phyloP scores from a whole-genome alignment of 768 basidiomycete species.

The Kwoniella bestiolae region DNA sequence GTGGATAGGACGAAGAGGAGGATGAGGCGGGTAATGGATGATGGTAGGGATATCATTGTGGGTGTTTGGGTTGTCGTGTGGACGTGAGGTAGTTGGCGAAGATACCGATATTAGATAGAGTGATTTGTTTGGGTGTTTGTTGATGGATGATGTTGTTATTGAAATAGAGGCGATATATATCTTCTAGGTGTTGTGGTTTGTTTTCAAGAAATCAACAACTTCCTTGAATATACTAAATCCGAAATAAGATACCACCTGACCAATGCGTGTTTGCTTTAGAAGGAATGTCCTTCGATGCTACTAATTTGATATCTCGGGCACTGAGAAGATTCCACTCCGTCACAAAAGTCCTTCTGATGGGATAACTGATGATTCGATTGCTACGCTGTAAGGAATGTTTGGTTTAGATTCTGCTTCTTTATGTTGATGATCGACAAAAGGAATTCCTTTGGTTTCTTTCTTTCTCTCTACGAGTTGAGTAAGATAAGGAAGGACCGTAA shows the following conservation, averaged over 20 bases:
- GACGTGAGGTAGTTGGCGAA: conserved; percentile 12
- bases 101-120: background rate
- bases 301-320: background rate
- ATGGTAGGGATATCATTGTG: conserved; percentile 28
- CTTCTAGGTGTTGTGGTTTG: too few relatives aligned
- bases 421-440: background rate
- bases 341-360: background rate
- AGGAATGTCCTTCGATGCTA: too few relatives aligned
- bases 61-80: background rate
- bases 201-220: too few relatives aligned
- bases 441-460: background rate
- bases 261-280: too few relatives aligned
- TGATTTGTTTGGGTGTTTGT: background rate
- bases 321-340: background rate
- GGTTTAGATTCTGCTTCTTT: background rate
- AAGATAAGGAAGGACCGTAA: too few relatives aligned
- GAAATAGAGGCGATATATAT: background rate
- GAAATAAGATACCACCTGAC: background rate
- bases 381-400: background rate
- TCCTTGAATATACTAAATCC: too few relatives aligned
- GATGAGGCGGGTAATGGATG: conserved; percentile 27
- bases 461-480: too few relatives aligned
- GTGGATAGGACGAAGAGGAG: conserved; percentile 41
- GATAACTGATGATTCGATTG: background rate
- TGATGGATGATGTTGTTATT: background rate